phyloP scores from a whole-genome alignment of 352 stramenopile genomes.

The Phytophthora cryptogea region DNA sequence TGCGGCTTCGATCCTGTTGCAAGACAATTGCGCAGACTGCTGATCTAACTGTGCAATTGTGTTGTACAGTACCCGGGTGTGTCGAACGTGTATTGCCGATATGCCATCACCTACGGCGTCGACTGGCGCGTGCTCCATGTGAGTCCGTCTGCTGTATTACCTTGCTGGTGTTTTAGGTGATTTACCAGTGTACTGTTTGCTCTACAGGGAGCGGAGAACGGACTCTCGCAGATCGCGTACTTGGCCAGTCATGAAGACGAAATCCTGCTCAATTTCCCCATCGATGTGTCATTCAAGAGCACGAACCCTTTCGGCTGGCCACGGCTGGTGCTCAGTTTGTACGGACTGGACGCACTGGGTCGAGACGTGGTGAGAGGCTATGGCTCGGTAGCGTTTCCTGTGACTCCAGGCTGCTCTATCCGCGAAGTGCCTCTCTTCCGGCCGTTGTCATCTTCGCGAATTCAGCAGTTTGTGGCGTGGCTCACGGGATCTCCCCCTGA shows the following conservation, averaged over 20 bases:
- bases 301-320: constrained; percentile 96
- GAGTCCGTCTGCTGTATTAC: constrained; percentile 4
- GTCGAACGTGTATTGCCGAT: constrained; percentile 93
- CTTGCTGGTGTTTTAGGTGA: background rate
- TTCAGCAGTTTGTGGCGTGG: constrained; percentile 91
- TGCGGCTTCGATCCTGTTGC: background rate
- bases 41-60: background rate
- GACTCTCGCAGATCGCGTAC: constrained; percentile 90
- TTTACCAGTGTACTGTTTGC: constrained; percentile 2
- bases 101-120: constrained; percentile 89
- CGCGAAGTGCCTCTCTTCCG: constrained; percentile 88
- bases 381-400: constrained; percentile 87
- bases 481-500: constrained; percentile 85
- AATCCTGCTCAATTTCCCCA: constrained; percentile 95
- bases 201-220: constrained; percentile 69
- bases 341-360: constrained; percentile 90
- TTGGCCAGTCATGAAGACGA: constrained; percentile 47
- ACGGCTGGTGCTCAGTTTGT: constrained; percentile 88
- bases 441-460: constrained; percentile 80
- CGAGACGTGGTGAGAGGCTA: constrained; percentile 93
- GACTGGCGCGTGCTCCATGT: constrained; percentile 93
- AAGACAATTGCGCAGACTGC: background rate
- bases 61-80: constrained; percentile 62
- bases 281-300: constrained; percentile 96
- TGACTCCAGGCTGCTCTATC: constrained; percentile 53